phyloP scores from a whole-genome alignment of 441 rosid species.

The Syzygium syzygioides region DNA sequence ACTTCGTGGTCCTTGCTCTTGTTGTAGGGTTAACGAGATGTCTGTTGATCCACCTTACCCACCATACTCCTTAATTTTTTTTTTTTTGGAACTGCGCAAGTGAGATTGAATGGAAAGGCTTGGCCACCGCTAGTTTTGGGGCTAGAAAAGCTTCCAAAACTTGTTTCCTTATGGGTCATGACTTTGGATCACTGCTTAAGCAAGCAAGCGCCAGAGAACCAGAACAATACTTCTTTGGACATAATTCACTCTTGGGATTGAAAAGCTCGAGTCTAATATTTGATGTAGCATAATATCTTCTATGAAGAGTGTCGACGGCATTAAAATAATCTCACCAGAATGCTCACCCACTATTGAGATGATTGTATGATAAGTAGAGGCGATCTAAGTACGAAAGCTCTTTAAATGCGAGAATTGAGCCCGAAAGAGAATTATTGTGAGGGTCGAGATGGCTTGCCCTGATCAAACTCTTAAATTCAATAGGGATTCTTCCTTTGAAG shows the following conservation, averaged over 20 bases:
- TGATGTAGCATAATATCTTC: background rate
- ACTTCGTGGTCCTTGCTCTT: no score
- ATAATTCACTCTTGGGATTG: background rate
- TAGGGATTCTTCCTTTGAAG: no score
- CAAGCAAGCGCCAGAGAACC: background rate
- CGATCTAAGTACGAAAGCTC: no score
- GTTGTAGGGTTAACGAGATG: no score
- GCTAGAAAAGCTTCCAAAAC: background rate
- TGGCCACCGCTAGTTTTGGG: background rate
- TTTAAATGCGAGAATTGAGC: no score
- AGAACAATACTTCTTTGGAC: accelerated
- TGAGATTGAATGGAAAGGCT: background rate
- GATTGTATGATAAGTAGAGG: no score
- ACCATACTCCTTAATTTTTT: no score
- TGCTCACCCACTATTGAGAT: background rate
- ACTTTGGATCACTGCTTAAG: background rate
- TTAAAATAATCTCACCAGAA: background rate
- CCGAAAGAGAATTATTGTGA: no score
- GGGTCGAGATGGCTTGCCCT: no score
- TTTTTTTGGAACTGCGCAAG: no score
- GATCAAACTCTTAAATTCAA: no score
- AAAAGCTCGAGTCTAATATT: background rate
- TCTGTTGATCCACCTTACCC: no score
- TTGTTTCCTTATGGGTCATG: background rate
- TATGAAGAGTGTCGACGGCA: accelerated